phyloP scores from a whole-genome alignment of 139 green algal genomes.

The Mesotaenium endlicherianum region DNA sequence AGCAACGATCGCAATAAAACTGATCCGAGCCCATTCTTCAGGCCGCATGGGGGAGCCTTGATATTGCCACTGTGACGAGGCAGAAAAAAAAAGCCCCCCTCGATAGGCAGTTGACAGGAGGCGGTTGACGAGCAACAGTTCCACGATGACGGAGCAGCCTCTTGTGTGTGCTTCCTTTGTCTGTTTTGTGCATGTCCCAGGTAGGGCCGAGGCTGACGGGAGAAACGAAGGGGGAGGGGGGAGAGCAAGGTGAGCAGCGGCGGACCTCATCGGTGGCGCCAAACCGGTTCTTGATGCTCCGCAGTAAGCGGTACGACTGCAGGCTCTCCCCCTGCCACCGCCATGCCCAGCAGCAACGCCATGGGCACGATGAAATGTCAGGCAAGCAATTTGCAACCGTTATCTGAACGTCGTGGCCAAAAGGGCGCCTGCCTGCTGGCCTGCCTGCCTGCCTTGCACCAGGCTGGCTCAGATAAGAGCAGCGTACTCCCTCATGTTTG shows the following conservation, averaged over 20 bases:
- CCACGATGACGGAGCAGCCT: too few relatives aligned
- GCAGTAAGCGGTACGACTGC: slow-evolving; percentile 57
- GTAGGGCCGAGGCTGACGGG: background rate
- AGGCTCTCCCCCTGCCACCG: slow-evolving; percentile 33
- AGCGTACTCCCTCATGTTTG: background rate
- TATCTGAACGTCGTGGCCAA: background rate
- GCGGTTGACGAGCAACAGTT: background rate
- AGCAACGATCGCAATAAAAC: too few relatives aligned
- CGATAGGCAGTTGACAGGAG: background rate
- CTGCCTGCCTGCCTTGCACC: background rate
- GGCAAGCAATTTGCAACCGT: too few relatives aligned
- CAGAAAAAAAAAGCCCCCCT: background rate
- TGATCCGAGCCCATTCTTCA: too few relatives aligned
- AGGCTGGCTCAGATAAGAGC: background rate
- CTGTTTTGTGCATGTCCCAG: background rate
- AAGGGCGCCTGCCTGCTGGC: background rate
- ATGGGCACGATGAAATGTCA: too few relatives aligned
- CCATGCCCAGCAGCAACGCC: too few relatives aligned
- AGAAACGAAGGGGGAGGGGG: background rate
- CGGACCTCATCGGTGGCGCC: slow-evolving; percentile 75
- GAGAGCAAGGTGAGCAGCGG: background rate
- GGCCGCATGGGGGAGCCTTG: too few relatives aligned
- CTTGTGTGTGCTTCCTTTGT: background rate
- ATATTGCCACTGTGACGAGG: background rate
- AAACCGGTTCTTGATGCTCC: slow-evolving; percentile 82